Conservation (phyloP, 257 asterid genomes). For the Fraxinus quadrangulata region DNA sequence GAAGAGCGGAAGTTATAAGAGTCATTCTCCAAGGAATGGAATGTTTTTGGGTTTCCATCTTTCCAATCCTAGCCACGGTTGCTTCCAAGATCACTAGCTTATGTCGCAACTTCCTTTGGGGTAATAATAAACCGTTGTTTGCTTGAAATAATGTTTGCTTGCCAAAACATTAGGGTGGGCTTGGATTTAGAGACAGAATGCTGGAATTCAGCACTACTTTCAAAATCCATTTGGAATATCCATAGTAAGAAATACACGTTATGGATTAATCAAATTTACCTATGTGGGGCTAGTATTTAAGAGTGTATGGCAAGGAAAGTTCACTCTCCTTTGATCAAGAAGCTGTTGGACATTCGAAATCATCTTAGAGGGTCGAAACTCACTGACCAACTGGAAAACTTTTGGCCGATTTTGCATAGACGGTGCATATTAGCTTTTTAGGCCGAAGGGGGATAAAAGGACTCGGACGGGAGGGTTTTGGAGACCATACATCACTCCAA, state of each 20-base stretch:
- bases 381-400: not conserved
- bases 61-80: too few species aligned
- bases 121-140: too few species aligned
- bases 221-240: not conserved
- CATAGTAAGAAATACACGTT: not conserved
- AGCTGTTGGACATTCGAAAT: not conserved
- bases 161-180: too few species aligned
- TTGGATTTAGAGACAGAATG: too few species aligned
- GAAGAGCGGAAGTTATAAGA: too few species aligned
- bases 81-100: too few species aligned
- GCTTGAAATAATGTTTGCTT: too few species aligned
- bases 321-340: not conserved
- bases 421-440: not conserved
- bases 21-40: too few species aligned
- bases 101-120: too few species aligned
- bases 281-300: not conserved
- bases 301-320: not conserved
- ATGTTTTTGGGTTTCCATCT: too few species aligned
- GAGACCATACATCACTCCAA: not conserved
- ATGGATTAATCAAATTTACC: not conserved
- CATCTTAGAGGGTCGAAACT: not conserved
- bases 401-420: not conserved
- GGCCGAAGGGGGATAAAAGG: not conserved
- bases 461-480: too few species aligned
- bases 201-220: not conserved